Evolutionary conservation across 805 yeast species (phyloP).

Genomic region (Saccharomycopsis amapae): DNA sequence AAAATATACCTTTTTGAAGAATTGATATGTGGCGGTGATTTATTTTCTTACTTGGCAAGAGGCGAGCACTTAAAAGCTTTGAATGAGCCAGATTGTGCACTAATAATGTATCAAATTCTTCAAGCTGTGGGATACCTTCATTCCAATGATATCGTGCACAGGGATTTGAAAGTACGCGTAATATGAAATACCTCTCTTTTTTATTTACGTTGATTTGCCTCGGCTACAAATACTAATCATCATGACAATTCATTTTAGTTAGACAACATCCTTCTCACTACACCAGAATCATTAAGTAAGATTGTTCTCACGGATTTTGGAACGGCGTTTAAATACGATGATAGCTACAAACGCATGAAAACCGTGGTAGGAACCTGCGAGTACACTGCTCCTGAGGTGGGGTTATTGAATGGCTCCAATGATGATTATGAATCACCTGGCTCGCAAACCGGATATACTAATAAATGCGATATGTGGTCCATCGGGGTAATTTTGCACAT

Average conservation of each 20-base stretch:
- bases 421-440: not conserved
- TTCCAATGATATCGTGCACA: conserved; percentile 46
- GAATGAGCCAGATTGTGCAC: conserved; percentile 47
- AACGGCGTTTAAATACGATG: conserved; percentile 32
- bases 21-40: conserved; percentile 47
- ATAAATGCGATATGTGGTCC: conserved; percentile 65
- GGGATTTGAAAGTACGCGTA: conserved; percentile 45
- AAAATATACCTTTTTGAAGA: conserved; percentile 32
- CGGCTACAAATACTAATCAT: not conserved
- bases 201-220: not conserved
- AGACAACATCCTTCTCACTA: conserved; percentile 53
- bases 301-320: conserved; percentile 68
- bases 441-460: conserved; percentile 37
- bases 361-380: conserved; percentile 61
- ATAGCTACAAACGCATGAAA: conserved; percentile 34
- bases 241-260: conserved; percentile 24
- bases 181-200: not conserved
- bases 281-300: conserved; percentile 46
- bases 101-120: conserved; percentile 49
- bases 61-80: conserved; percentile 36
- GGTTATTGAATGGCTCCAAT: conserved; percentile 31
- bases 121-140: conserved; percentile 53
- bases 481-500: conserved; percentile 55
- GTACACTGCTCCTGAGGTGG: conserved; percentile 67
- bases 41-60: conserved; percentile 45